Evolutionary conservation across 2,329 filamentous ascomycete species (phyloP).

Genomic region (Neurospora sp.): DNA sequence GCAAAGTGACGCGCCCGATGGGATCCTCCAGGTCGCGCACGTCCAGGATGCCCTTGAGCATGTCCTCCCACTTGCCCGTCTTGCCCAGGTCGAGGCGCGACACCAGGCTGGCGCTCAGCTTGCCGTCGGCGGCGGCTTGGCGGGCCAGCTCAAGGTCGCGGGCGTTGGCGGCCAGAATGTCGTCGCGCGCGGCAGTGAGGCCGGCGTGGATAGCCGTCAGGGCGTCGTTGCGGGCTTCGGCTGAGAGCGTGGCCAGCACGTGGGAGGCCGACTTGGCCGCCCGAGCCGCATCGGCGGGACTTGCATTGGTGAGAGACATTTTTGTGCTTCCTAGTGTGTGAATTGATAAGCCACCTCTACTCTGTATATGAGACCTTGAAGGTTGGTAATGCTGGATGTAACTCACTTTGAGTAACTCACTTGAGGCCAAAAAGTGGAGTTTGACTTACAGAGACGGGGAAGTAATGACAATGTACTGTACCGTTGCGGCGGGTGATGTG

Average conservation of each 20-base stretch:
- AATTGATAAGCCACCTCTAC: neutral
- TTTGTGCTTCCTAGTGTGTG: constrained; percentile 1
- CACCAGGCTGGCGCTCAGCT: constrained; percentile 71
- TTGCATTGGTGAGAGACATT: constrained; percentile 88
- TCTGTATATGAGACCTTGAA: neutral
- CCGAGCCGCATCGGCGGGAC: constrained; percentile 65
- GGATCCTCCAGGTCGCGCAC: constrained; percentile 80
- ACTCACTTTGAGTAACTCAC: neutral
- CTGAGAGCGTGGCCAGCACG: constrained; percentile 69
- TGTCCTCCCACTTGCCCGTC: constrained; percentile 91
- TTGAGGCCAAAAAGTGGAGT: neutral
- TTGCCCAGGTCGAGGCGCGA: constrained; percentile 80
- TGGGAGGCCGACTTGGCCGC: constrained; percentile 76
- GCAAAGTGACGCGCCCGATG: constrained; percentile 79
- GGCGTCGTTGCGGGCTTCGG: constrained; percentile 70
- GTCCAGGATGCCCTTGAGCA: constrained; percentile 90
- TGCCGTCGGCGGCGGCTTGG: constrained; percentile 63
- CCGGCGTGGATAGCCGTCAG: constrained; percentile 73
- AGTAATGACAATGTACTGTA: neutral
- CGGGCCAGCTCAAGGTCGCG: constrained; percentile 68
- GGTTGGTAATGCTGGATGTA: neutral
- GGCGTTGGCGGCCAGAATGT: constrained; percentile 80
- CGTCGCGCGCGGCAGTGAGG: constrained; percentile 57
- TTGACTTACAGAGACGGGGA: neutral
- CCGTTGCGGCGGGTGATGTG: neutral